Evolutionary conservation across 202 grass and related monocot species (phyloP).

Genomic region (Dendrocalamus latiflorus): DNA sequence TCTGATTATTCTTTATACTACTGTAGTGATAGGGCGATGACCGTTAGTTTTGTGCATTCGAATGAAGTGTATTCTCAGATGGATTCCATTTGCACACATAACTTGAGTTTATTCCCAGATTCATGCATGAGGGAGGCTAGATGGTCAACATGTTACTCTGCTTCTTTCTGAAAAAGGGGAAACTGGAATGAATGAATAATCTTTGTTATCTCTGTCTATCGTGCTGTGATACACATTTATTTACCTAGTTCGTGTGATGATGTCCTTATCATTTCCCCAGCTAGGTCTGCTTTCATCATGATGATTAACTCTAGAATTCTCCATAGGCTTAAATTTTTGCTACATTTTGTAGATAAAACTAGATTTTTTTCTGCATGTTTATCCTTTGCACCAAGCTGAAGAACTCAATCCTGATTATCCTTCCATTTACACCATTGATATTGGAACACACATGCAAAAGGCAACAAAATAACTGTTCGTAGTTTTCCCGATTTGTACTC

Average conservation of each 20-base stretch:
- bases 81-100: neutral
- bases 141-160: neutral
- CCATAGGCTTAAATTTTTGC: neutral
- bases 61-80: neutral
- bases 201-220: neutral
- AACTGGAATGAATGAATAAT: neutral
- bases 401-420: neutral
- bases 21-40: neutral
- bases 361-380: neutral
- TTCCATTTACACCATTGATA: neutral
- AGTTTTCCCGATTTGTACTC: neutral
- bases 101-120: conserved; percentile 5
- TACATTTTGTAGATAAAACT: neutral
- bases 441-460: neutral
- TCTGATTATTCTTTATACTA: neutral
- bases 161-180: neutral
- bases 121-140: neutral
- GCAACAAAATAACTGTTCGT: neutral
- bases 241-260: neutral
- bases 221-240: neutral
- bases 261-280: neutral
- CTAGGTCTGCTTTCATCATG: neutral
- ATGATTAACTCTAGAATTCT: neutral
- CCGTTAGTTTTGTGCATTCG: neutral
- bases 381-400: neutral